Base-by-base conservation (phyloP, 2,329 filamentous ascomycete genomes). In the Pyrenochaeta sp. region DNA sequence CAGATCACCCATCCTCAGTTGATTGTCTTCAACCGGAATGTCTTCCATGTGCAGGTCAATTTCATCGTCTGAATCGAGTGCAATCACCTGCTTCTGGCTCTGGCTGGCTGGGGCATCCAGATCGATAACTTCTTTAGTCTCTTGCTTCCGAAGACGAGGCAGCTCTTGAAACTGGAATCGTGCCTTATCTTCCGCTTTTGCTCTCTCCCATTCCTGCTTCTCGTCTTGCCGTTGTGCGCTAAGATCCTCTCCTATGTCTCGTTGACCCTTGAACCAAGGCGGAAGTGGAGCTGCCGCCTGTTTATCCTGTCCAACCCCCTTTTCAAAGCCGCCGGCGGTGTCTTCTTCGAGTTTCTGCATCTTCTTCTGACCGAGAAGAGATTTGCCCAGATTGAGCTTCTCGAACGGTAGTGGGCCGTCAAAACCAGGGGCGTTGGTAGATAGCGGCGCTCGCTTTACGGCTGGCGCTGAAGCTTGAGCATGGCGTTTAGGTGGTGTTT, bases 351-450 rank as follows among this genome's bases (percentile, higher is more conserved):
- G 79, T 64, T 77, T 82, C 69, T 81, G 81, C 80, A 79, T 83
- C 66, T 81, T 85, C 75, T 81, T 85, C 74, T 79, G 84, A 28
- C 79, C 81, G 13, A 80, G 74, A 10, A 81, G 76, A 36, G 86
- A 89, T 50, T 86, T 88, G 44, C 90, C 88, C 1, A 97, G 83
- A 71, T 92, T 84, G 6, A 90, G 79, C 50, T 85, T 94, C 67
- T 97, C 93, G 71, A 99, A 99, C 0, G 95, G 95, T 5, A 99
- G 78, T 0, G 93, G 92, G 0, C 94, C 94, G 64, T 87, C 86
- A 71, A 96, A 91, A 2, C 77, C 79, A 50, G 86, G 83, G 64
- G 85, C 86, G 36, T 84, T 81, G 49, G 86, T 88, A 9, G 83
- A 70, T 2, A 80, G 69, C 22, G 79, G 73, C 3, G 76, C 71